Evolutionary conservation across 164 flowering plant genomes (phyloP).

Genomic region (Protea cynaroides): DNA sequence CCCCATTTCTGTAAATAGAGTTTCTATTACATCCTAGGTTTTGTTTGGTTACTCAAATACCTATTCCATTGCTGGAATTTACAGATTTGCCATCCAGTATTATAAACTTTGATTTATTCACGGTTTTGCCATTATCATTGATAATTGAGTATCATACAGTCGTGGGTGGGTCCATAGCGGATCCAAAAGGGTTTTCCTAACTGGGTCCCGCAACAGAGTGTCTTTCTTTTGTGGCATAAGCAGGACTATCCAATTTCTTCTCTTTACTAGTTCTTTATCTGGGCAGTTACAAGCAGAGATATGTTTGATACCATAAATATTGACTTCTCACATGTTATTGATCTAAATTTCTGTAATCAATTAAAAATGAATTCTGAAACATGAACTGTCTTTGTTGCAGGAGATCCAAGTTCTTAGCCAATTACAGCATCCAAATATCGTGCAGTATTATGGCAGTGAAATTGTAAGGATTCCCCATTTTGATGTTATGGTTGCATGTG

Average conservation of each 20-base stretch:
- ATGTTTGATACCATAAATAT: neutral
- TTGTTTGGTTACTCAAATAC: too few relatives aligned
- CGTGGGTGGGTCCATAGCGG: too few relatives aligned
- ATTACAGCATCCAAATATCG: slow-evolving; percentile 89
- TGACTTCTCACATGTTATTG: neutral
- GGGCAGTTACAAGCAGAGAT: neutral
- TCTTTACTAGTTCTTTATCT: neutral
- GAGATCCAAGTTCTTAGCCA: slow-evolving; percentile 87
- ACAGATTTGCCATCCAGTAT: too few relatives aligned
- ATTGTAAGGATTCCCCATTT: slow-evolving; percentile 44
- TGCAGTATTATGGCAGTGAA: slow-evolving; percentile 97
- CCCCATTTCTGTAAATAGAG: too few relatives aligned
- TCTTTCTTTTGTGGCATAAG: too few relatives aligned
- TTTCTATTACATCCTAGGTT: too few relatives aligned
- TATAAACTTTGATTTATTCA: too few relatives aligned
- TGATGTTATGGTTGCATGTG: neutral
- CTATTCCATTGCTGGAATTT: too few relatives aligned
- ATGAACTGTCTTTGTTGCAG: slow-evolving; percentile 36
- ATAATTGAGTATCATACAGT: too few relatives aligned
- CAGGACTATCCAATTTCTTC: neutral
- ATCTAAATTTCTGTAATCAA: neutral
- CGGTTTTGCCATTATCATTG: too few relatives aligned
- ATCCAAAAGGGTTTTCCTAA: too few relatives aligned
- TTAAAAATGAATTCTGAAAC: neutral
- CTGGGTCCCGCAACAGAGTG: too few relatives aligned